Conservation (phyloP, 2,329 filamentous ascomycete genomes). For the Fusarium scirpi region DNA sequence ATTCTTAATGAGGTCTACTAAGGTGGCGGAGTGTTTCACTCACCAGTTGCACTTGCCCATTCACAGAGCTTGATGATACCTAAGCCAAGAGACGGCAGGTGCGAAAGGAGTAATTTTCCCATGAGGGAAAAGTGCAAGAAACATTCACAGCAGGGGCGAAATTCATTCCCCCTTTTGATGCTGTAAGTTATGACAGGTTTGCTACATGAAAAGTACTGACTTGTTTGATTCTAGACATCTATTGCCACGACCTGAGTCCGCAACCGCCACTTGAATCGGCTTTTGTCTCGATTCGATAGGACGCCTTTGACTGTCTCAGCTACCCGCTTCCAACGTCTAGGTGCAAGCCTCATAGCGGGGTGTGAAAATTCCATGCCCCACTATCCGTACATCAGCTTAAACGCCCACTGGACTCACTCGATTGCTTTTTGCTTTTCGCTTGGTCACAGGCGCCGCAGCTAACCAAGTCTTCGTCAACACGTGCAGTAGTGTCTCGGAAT, state of each 20-base stretch:
- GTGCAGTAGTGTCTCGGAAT: conserved; percentile 37
- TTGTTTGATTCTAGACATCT: background rate
- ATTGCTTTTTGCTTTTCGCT: conserved; percentile 10
- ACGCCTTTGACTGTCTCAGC: background rate
- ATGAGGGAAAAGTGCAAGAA: conserved; percentile 21
- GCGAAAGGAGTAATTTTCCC: conserved; percentile 21
- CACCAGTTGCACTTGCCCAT: conserved; percentile 34
- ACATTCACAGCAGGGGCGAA: conserved; percentile 15
- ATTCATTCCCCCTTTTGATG: conserved; percentile 9
- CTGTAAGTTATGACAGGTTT: conserved; percentile 12
- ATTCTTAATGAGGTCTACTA: conserved; percentile 38
- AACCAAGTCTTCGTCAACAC: conserved; percentile 13
- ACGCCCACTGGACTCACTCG: conserved; percentile 32
- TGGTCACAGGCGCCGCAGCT: conserved; percentile 27
- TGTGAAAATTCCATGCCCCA: conserved; percentile 15
- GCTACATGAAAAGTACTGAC: background rate
- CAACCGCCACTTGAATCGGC: conserved; percentile 13
- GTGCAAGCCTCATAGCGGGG: conserved; percentile 20
- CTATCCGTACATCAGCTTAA: conserved; percentile 15
- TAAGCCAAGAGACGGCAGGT: conserved; percentile 21
- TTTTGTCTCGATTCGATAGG: background rate
- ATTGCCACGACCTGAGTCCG: conserved; percentile 1
- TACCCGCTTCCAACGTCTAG: conserved; percentile 16
- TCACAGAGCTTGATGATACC: conserved; percentile 34
- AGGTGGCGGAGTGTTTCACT: conserved; percentile 48